These are phyloP conservation scores for Colletotrichum gigasporum DNA, from an alignment of 2,329 filamentous ascomycete genomes.

Conservation along the genomic window DNA sequence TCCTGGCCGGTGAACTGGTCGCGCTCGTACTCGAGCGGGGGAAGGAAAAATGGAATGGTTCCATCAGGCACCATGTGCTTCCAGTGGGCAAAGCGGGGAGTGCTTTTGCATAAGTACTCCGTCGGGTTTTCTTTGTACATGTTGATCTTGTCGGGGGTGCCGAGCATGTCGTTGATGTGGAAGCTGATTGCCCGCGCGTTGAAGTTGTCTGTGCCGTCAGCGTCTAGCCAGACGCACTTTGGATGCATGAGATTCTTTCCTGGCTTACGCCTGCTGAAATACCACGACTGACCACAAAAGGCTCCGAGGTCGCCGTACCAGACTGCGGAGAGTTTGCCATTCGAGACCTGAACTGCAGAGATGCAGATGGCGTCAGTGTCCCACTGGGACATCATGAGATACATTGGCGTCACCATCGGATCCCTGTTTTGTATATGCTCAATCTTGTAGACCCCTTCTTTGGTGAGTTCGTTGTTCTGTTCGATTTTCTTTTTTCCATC, in stretches of 20 bases:
- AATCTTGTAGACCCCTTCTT: conserved; percentile 20
- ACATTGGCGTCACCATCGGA: conserved; percentile 19
- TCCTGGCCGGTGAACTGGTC: conserved; percentile 18
- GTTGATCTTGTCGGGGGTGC: conserved; percentile 24
- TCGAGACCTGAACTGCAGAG: conserved; percentile 33
- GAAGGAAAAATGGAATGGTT: conserved; percentile 38
- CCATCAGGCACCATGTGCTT: conserved; percentile 29
- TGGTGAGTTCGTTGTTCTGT: not conserved
- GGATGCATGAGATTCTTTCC: conserved; percentile 29
- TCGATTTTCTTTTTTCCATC: not conserved
- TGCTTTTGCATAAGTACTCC: conserved; percentile 34
- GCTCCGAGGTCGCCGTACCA: conserved; percentile 36
- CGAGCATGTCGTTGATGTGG: conserved; percentile 34
- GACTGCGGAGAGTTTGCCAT: conserved; percentile 26
- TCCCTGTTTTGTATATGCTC: conserved; percentile 23
- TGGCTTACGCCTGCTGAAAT: conserved; percentile 32
- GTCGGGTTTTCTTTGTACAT: conserved; percentile 28
- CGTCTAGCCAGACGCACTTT: conserved; percentile 36
- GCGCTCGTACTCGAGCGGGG: conserved; percentile 35
- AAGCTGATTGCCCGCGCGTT: conserved; percentile 33
- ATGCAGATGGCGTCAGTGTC: conserved; percentile 35
- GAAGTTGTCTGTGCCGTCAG: conserved; percentile 23
- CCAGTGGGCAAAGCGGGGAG: conserved; percentile 35
- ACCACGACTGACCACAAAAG: conserved; percentile 36
- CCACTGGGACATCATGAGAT: conserved; percentile 32